phyloP scores from a whole-genome alignment of 202 grass and related monocot genomes.

The Schoenoplectus triqueter region DNA sequence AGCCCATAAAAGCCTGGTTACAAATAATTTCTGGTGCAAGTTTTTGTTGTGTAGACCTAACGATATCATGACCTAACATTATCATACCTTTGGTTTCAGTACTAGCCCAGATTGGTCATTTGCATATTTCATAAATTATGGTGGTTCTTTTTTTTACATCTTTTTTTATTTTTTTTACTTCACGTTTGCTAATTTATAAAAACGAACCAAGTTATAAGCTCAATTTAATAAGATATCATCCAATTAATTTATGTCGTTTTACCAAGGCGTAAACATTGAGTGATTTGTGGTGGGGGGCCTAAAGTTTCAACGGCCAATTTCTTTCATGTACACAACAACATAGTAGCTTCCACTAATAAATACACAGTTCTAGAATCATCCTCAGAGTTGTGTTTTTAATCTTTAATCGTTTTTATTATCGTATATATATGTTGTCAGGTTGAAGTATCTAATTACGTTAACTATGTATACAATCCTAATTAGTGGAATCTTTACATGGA shows the following conservation, averaged over 20 bases:
- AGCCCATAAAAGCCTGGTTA: not conserved
- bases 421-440: not conserved
- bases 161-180: not conserved
- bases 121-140: not conserved
- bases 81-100: not conserved
- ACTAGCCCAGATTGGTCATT: not conserved
- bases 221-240: not conserved
- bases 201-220: not conserved
- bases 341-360: not conserved
- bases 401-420: not conserved
- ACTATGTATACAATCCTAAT: not conserved
- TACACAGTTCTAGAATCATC: not conserved
- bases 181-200: not conserved
- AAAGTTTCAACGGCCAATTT: not conserved
- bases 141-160: no score
- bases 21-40: not conserved
- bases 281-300: not conserved
- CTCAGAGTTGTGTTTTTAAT: not conserved
- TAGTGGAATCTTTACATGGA: not conserved
- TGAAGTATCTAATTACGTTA: not conserved
- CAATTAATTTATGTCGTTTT: not conserved
- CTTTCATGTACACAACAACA: not conserved
- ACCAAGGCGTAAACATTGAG: not conserved
- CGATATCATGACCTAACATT: not conserved
- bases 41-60: not conserved